Conservation (phyloP, 1,139 yeast genomes). For the Lodderomyces metapsilosis region DNA sequence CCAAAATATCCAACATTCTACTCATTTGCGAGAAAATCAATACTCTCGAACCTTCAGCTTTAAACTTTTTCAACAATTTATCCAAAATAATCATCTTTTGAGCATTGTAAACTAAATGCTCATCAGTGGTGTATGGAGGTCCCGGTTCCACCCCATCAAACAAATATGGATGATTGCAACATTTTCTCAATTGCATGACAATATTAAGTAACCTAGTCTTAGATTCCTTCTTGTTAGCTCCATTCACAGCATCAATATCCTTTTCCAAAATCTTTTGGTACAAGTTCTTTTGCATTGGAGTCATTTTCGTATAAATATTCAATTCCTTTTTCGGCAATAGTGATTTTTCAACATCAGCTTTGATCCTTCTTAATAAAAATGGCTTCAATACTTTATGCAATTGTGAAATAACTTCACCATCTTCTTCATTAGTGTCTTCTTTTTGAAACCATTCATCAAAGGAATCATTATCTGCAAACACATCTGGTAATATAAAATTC, state of each 20-base stretch:
- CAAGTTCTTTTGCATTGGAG: conserved; percentile 76
- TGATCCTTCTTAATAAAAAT: conserved; percentile 69
- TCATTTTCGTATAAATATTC: conserved; percentile 70
- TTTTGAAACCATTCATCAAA: conserved; percentile 71
- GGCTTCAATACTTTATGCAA: conserved; percentile 85
- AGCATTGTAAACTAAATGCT: conserved; percentile 70
- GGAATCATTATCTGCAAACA: conserved; percentile 69
- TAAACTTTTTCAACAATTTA: conserved; percentile 59
- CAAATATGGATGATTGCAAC: conserved; percentile 80
- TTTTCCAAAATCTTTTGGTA: conserved; percentile 73
- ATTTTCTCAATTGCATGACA: conserved; percentile 80
- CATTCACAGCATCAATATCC: conserved; percentile 82
- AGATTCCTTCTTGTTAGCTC: conserved; percentile 71
- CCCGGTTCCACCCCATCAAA: conserved; percentile 90
- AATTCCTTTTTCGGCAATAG: conserved; percentile 72
- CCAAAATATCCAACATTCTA: conserved; percentile 73
- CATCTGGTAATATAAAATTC: conserved; percentile 74
- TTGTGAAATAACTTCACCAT: conserved; percentile 69
- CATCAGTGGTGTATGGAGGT: conserved; percentile 82
- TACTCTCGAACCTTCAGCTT: conserved; percentile 70
- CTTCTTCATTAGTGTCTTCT: conserved; percentile 26
- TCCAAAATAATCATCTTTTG: conserved; percentile 74
- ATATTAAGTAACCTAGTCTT: conserved; percentile 73
- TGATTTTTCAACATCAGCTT: conserved; percentile 77
- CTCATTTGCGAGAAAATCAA: conserved; percentile 82